Evolutionary conservation across 2,329 filamentous ascomycete species (phyloP).

Genomic region (Pezicula carpinea): DNA sequence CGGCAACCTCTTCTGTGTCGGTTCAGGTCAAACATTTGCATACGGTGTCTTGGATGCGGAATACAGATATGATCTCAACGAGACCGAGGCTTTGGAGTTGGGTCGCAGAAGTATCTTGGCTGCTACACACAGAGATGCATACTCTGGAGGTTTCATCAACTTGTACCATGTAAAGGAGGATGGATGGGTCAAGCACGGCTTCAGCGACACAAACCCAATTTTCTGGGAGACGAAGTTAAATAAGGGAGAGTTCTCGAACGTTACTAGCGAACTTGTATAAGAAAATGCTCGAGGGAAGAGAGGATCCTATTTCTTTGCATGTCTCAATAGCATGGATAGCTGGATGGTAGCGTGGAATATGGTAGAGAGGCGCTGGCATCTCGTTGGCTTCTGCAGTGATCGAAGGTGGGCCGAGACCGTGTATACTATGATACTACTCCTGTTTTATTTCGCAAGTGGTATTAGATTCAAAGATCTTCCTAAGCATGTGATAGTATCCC

Average conservation of each 20-base stretch:
- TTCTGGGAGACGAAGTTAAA: constrained; percentile 99
- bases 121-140: constrained; percentile 96
- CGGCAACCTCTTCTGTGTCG: constrained; percentile 97
- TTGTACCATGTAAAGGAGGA: constrained; percentile 98
- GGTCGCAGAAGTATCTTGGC: constrained; percentile 90
- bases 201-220: constrained; percentile 96
- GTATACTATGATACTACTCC: too few species aligned
- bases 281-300: constrained; percentile 6
- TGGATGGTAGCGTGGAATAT: neutral
- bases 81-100: constrained; percentile 85
- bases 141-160: constrained; percentile 97
- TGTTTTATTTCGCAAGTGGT: too few species aligned
- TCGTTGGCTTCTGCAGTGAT: too few species aligned
- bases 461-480: too few species aligned
- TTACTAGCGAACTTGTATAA: constrained; percentile 29
- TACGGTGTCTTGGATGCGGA: constrained; percentile 97
- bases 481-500: too few species aligned
- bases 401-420: too few species aligned
- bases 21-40: constrained; percentile 96
- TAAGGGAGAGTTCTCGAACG: constrained; percentile 83
- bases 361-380: neutral
- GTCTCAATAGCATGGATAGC: constrained; percentile 28
- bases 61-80: constrained; percentile 83
- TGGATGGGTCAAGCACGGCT: constrained; percentile 98
- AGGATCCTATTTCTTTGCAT: constrained; percentile 20